Conservation (phyloP, 2,329 filamentous ascomycete species). For the Penicillium psychrosexuale region DNA sequence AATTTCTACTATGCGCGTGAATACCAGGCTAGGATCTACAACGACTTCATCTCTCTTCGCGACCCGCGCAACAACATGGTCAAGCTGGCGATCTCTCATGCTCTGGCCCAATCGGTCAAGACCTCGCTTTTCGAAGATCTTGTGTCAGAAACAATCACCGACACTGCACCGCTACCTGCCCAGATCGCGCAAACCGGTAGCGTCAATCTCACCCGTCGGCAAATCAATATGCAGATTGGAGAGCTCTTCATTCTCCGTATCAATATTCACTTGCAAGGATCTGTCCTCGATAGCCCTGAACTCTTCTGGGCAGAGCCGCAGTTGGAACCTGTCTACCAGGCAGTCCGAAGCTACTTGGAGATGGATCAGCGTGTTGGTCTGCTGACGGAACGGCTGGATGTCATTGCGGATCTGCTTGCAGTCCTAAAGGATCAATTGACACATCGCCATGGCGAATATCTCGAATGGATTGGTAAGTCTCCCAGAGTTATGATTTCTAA, state of each 20-base stretch:
- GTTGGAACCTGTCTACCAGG: constrained; percentile 92
- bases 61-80: constrained; percentile 98
- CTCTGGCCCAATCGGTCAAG: constrained; percentile 93
- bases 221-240: constrained; percentile 99
- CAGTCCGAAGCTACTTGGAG: constrained; percentile 90
- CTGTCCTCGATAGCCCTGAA: constrained; percentile 92
- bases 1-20: constrained; percentile 99
- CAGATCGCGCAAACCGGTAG: constrained; percentile 91
- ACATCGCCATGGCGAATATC: constrained; percentile 83
- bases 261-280: constrained; percentile 96
- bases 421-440: constrained; percentile 94
- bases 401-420: constrained; percentile 88
- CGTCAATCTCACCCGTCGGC: constrained; percentile 77
- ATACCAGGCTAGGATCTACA: constrained; percentile 98
- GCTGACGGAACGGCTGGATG: constrained; percentile 83
- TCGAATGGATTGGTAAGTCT: constrained; percentile 80
- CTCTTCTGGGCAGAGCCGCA: constrained; percentile 98
- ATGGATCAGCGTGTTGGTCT: constrained; percentile 94
- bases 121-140: constrained; percentile 96
- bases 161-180: constrained; percentile 86
- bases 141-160: constrained; percentile 87
- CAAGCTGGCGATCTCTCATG: constrained; percentile 93
- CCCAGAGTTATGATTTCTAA: not conserved
- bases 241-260: constrained; percentile 97
- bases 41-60: constrained; percentile 93